These are phyloP conservation scores for Brachypodium distachyon DNA, from an alignment of 202 grass and related monocot species.

Conservation along the genomic window DNA sequence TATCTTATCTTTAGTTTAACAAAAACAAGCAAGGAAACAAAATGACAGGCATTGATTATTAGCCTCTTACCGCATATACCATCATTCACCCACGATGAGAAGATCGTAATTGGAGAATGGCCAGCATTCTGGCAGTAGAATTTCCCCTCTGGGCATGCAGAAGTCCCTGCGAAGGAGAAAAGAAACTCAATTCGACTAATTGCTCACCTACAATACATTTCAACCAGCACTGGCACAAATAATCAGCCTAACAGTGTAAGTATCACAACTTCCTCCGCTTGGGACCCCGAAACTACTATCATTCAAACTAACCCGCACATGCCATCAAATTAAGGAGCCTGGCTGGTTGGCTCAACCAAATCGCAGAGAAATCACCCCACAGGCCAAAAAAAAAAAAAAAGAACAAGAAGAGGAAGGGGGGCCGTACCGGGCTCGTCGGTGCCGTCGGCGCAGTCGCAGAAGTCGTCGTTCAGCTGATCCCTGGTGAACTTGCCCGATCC, in stretches of 20 bases:
- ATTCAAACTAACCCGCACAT: neutral
- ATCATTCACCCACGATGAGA: conserved; percentile 89
- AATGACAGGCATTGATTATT: neutral
- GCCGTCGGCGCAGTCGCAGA: conserved; percentile 91
- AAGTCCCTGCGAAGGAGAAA: conserved; percentile 54
- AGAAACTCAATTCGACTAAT: neutral
- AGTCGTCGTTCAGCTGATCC: conserved; percentile 89
- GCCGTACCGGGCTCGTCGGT: conserved; percentile 86
- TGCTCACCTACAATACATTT: neutral
- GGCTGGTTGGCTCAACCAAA: no score
- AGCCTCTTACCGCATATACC: conserved; percentile 75
- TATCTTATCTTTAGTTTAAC: neutral
- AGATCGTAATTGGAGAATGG: conserved; percentile 63
- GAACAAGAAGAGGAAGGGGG: neutral
- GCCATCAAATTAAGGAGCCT: no score
- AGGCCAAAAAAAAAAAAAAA: neutral
- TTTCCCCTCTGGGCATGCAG: conserved; percentile 91
- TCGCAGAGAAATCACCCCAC: neutral
- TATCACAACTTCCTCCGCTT: neutral
- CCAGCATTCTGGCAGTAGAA: conserved; percentile 87
- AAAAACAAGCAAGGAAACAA: neutral
- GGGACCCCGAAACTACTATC: neutral
- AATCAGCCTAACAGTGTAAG: neutral
- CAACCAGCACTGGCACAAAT: neutral
- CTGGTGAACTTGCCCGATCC: conserved; percentile 79